Evolutionary conservation across 805 yeast species (phyloP).

Genomic region (Candida orba): DNA sequence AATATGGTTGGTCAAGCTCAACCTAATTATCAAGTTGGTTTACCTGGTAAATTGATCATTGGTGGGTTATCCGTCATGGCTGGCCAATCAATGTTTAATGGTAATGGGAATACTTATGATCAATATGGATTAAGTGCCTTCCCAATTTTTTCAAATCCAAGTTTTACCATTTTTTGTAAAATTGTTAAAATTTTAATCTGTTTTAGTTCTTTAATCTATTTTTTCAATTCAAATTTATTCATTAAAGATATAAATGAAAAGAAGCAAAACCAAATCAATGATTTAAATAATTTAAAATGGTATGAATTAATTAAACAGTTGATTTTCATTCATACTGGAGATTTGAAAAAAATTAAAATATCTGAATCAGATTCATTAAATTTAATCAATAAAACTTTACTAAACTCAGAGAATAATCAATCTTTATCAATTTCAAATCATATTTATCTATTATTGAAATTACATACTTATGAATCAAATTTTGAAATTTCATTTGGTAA

Average conservation of each 20-base stretch:
- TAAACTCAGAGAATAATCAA: not conserved
- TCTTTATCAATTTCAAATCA: constrained; percentile 5
- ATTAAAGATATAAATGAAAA: not conserved
- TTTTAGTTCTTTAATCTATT: constrained; percentile 15
- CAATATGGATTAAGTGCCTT: constrained; percentile 38
- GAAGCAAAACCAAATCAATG: not conserved
- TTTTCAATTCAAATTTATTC: constrained; percentile 16
- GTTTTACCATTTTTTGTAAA: constrained; percentile 21
- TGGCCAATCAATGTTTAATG: constrained; percentile 28
- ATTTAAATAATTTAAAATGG: constrained; percentile 14
- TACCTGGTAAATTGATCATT: constrained; percentile 31
- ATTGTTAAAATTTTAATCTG: constrained; percentile 24
- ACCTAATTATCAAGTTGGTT: constrained; percentile 18
- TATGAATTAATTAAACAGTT: constrained; percentile 20
- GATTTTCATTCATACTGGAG: constrained; percentile 19
- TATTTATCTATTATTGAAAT: constrained; percentile 13
- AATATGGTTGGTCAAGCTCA: constrained; percentile 20
- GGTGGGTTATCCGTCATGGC: constrained; percentile 46
- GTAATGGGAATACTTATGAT: constrained; percentile 26
- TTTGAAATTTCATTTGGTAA: constrained; percentile 23
- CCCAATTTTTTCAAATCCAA: constrained; percentile 28
- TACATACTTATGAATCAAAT: constrained; percentile 15
- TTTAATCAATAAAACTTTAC: constrained; percentile 14
- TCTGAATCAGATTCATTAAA: constrained; percentile 15
- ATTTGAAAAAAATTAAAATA: constrained; percentile 7